A percentile compares a stretch with the other conserved stretches of the same genome.
phyloP scores from a whole-genome alignment of 192 early-diverging fungal species.

The Backusella circina region DNA sequence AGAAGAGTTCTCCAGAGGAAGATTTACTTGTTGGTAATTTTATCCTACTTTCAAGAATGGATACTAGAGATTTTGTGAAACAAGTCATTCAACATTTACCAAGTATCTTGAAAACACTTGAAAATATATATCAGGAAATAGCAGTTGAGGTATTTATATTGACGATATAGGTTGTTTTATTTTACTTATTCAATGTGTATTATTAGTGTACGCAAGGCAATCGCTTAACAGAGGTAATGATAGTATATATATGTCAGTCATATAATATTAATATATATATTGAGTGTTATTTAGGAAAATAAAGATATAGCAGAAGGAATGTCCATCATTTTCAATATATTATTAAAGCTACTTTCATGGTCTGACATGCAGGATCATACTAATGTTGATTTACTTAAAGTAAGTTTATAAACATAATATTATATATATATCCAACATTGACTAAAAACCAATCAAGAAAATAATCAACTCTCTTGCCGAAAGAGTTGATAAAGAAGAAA shows the following conservation, averaged over 20 bases:
- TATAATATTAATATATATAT: not conserved
- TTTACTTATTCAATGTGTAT: not conserved
- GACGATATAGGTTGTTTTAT: not conserved
- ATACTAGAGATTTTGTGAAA: conserved; percentile 30
- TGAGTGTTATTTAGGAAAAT: not conserved
- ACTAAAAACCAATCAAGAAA: not conserved
- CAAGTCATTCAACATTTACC: conserved; percentile 21
- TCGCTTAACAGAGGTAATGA: conserved; percentile 11
- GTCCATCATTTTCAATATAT: conserved; percentile 21
- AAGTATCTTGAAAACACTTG: conserved; percentile 14
- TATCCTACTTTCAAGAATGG: conserved; percentile 33
- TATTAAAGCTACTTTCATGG: conserved; percentile 36
- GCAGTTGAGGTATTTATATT: conserved; percentile 1
- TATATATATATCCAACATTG: not conserved
- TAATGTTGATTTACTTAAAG: conserved; percentile 27
- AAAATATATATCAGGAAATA: conserved; percentile 5
- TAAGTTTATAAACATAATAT: not conserved
- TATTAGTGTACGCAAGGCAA: conserved; percentile 15
- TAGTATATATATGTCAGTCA: not conserved
- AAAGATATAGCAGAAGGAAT: conserved; percentile 16
- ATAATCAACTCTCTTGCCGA: conserved; percentile 5
- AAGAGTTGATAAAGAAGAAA: not conserved
- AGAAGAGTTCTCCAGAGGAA: conserved; percentile 3
- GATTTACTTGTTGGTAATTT: conserved; percentile 14
- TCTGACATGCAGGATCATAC: conserved; percentile 28